These are phyloP conservation scores for Pseudohyphozyma bogoriensis DNA, from an alignment of 768 basidiomycete species.

Conservation along the genomic window DNA sequence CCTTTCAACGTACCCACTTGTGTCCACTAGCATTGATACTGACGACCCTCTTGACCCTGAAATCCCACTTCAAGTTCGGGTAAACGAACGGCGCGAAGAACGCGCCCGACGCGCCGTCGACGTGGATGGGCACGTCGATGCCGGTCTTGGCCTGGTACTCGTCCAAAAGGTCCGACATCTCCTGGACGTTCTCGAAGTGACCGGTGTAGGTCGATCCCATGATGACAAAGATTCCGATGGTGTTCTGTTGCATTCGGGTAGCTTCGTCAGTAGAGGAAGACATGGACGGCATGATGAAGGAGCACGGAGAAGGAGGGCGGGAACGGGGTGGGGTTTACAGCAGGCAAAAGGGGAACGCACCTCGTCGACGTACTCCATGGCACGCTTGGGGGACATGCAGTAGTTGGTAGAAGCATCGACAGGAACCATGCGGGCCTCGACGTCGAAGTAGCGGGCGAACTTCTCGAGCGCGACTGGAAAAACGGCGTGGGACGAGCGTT, in stretches of 20 bases:
- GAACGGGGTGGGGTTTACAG: too few species aligned
- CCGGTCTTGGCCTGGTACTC: conserved; percentile 45
- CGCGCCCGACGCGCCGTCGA: conserved; percentile 54
- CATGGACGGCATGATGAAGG: background rate
- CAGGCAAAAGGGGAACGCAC: background rate
- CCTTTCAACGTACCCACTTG: conserved; percentile 13
- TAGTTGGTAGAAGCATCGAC: conserved; percentile 57
- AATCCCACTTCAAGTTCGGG: conserved; percentile 36
- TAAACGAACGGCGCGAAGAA: conserved; percentile 54
- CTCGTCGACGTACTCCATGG: conserved; percentile 58
- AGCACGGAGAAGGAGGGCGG: background rate
- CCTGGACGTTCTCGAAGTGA: conserved; percentile 69
- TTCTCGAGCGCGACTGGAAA: conserved; percentile 27
- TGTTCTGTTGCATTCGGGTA: too few species aligned
- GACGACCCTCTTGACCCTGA: conserved; percentile 35
- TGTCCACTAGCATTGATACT: conserved; percentile 36
- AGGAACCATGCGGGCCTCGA: conserved; percentile 55
- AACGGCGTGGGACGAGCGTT: too few species aligned
- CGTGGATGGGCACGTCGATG: conserved; percentile 49
- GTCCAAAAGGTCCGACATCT: conserved; percentile 64
- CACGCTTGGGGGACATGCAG: conserved; percentile 59
- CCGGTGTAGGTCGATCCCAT: conserved; percentile 49
- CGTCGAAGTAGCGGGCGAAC: conserved; percentile 53
- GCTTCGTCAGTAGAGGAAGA: background rate
- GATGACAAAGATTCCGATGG: conserved; percentile 58